These are phyloP conservation scores for Zea mays DNA, from an alignment of 176 grass and related monocot species.

Conservation along the genomic window DNA sequence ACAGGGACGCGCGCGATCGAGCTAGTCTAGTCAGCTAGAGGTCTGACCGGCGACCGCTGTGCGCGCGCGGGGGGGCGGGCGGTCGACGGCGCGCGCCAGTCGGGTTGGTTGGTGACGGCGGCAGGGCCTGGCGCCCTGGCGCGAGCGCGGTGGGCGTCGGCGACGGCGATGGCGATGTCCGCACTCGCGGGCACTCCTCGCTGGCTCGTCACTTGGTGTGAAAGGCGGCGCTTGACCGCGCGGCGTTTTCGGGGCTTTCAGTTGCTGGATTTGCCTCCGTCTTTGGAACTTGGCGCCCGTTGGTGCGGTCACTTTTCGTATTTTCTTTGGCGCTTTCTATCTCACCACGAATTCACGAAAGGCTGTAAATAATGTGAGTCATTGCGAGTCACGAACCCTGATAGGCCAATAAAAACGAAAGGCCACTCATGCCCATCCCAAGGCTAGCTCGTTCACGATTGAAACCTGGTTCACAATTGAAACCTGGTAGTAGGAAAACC, in stretches of 20 bases:
- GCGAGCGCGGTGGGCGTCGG: background rate
- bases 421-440: background rate
- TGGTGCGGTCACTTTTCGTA: constrained; percentile 6
- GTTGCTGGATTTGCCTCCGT: constrained; percentile 9
- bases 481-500: background rate
- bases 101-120: background rate
- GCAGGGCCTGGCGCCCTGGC: background rate
- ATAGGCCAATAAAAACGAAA: background rate
- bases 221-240: constrained; percentile 38
- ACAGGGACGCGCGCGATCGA: background rate
- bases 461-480: too few species aligned
- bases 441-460: background rate
- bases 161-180: constrained; percentile 17
- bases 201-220: background rate
- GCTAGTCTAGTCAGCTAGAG: too few species aligned
- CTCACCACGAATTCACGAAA: too few species aligned
- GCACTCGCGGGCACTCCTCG: background rate
- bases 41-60: background rate
- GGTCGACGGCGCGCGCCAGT: constrained; percentile 34
- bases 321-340: background rate
- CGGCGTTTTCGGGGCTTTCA: background rate
- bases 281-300: background rate
- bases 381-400: background rate
- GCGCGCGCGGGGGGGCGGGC: background rate
- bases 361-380: background rate